phyloP scores from a whole-genome alignment of 192 early-diverging fungal genomes.

The Coemansia aciculifera region DNA sequence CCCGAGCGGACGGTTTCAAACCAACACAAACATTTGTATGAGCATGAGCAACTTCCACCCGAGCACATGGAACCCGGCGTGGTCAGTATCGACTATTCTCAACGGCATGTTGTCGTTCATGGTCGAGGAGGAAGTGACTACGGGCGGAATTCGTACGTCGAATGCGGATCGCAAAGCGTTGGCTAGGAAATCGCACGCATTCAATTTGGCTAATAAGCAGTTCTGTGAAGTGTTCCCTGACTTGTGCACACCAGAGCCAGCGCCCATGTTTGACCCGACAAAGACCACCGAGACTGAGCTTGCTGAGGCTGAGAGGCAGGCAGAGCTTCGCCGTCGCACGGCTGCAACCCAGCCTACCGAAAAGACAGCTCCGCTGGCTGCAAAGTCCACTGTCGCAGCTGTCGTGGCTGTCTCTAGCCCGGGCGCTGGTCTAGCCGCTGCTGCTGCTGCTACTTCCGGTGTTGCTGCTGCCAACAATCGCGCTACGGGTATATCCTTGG shows the following conservation, averaged over 20 bases:
- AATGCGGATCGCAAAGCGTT: slow-evolving; percentile 73
- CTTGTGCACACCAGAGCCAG: slow-evolving; percentile 61
- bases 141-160: slow-evolving; percentile 87
- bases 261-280: slow-evolving; percentile 8
- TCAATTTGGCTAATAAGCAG: slow-evolving; percentile 72
- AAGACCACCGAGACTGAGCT: neutral
- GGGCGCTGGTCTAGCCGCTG: slow-evolving; percentile 4
- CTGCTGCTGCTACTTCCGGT: neutral
- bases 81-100: slow-evolving; percentile 96
- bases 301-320: neutral
- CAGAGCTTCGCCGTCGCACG: neutral
- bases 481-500: slow-evolving; percentile 18
- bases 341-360: neutral
- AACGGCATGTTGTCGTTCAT: slow-evolving; percentile 96
- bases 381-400: neutral
- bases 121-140: slow-evolving; percentile 92
- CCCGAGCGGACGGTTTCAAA: slow-evolving; percentile 86
- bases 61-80: slow-evolving; percentile 93
- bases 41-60: slow-evolving; percentile 97
- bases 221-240: slow-evolving; percentile 89
- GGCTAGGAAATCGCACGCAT: slow-evolving; percentile 75
- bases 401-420: neutral
- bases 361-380: neutral
- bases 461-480: slow-evolving; percentile 7
- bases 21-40: slow-evolving; percentile 88